These are phyloP conservation scores for Rhizophagus clarus DNA, from an alignment of 192 early-diverging fungal species.

Conservation along the genomic window DNA sequence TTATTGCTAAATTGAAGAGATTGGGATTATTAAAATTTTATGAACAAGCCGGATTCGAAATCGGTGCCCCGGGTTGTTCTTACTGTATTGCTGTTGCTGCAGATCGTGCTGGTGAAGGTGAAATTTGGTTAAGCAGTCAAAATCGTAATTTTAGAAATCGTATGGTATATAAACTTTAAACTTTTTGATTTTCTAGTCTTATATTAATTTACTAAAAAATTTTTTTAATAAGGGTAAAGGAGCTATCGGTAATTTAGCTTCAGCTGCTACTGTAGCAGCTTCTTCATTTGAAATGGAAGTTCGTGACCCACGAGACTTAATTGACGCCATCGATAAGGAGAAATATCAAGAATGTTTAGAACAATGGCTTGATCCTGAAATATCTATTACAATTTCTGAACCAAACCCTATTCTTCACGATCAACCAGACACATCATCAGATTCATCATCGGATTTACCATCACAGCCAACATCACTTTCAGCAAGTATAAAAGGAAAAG, in stretches of 20 bases:
- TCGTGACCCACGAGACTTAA: slow-evolving; percentile 66
- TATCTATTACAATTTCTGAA: slow-evolving; percentile 62
- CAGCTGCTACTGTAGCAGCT: slow-evolving; percentile 78
- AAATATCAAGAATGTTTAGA: slow-evolving; percentile 67
- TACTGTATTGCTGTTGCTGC: slow-evolving; percentile 83
- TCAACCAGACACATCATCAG: slow-evolving; percentile 21
- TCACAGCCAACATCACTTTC: slow-evolving; percentile 41
- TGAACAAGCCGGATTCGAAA: slow-evolving; percentile 71
- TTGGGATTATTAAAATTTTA: slow-evolving; percentile 75
- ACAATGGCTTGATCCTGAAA: slow-evolving; percentile 67
- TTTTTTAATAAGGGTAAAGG: slow-evolving; percentile 57
- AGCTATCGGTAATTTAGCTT: slow-evolving; percentile 76
- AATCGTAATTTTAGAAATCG: slow-evolving; percentile 87
- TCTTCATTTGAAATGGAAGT: slow-evolving; percentile 77
- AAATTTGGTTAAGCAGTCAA: slow-evolving; percentile 82
- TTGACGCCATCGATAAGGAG: slow-evolving; percentile 64
- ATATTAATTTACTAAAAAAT: neutral
- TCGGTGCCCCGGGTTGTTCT: slow-evolving; percentile 79
- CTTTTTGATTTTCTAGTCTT: neutral
- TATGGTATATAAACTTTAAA: slow-evolving; percentile 46
- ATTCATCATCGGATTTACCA: slow-evolving; percentile 14
- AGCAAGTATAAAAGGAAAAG: slow-evolving; percentile 60
- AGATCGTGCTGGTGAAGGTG: slow-evolving; percentile 75
- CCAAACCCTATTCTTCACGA: slow-evolving; percentile 60
- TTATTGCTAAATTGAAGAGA: slow-evolving; percentile 74